A percentile compares a stretch with the other conserved stretches of the same genome.
Conservation (phyloP, 1,284 basidiomycete species). For the Ganoderma leucocontextum region DNA sequence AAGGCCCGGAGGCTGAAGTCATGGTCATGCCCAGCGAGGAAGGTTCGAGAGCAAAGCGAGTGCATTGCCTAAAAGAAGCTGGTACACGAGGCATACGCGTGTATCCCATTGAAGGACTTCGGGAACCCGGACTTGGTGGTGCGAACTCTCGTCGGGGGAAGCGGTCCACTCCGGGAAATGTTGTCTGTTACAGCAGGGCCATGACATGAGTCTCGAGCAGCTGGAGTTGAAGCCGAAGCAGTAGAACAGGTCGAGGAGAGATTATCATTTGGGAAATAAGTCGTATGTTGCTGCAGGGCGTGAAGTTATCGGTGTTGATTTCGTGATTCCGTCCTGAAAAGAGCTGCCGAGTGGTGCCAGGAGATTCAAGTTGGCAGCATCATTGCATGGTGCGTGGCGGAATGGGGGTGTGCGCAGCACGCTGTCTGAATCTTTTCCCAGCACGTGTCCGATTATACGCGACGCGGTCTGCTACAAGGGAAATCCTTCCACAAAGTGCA, state of each 20-base stretch:
- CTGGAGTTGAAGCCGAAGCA: too few species aligned
- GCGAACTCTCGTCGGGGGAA: neutral
- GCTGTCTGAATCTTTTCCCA: neutral
- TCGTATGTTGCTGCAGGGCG: neutral
- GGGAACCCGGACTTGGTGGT: neutral
- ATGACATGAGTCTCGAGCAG: neutral
- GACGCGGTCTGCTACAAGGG: neutral
- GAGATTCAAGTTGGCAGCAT: neutral
- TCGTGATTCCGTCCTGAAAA: neutral
- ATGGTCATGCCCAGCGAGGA: slow-evolving; percentile 1
- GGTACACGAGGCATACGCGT: neutral
- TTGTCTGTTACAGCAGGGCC: neutral
- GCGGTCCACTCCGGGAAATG: neutral
- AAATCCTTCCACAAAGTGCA: too few species aligned
- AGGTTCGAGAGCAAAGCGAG: slow-evolving; percentile 1
- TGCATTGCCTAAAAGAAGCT: neutral
- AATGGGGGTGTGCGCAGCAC: too few species aligned
- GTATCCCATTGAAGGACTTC: neutral
- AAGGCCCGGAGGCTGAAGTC: neutral
- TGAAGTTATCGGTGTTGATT: neutral
- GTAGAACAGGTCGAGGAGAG: neutral
- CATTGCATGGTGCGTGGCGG: too few species aligned
- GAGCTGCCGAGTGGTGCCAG: neutral
- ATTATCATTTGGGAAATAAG: neutral
- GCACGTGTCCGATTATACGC: neutral